Base-by-base conservation (phyloP, 257 asterid genomes). In the Gentiana straminea region DNA sequence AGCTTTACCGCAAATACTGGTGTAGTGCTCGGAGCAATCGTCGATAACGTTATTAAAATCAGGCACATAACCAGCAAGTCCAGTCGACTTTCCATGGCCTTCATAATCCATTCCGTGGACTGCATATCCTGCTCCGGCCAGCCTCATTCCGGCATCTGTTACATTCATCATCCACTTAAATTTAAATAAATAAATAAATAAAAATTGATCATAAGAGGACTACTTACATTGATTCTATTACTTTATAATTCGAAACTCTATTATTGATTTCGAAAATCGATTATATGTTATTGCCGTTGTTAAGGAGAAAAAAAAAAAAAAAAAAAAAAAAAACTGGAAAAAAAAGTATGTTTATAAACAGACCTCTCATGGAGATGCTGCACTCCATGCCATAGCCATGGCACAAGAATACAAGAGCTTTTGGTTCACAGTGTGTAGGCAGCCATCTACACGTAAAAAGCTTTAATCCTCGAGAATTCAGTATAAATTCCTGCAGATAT, bases 381-480 rank as follows among this genome's bases (percentile, higher is more conserved):
- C 87, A 77, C 46, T 83, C 87, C 79, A 80, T 67, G 66, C 75
- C 87, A 53, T 77, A 83, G 44, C 92, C 87, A 71, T 77, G 87
- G 67, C 87, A 83, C 59, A 80, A 61, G 60, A 80, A 77, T 52
- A 83, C 52, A 55, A 90, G 53, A 62, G 95, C 98, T 65, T 84
- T 84, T 1, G 98, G 84, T 32, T 91, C 92, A 15, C 24, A 35
- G 5, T 75, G 35, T 37, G 15, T 71, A n/a, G 95, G 95, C 33
- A 61, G 36, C 98, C 98, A 91, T 47, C 75, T 68, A 62, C 98
- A 84, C 62, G 86, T 78, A 68, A 87, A 91, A 9, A 91, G 73
- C 77, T 75, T 81, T 72, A 70, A 64, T 8, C 89, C 85, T 52
- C 88, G 64, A 0, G 89, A 70, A 72, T 73, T 85, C 72, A 74